Base-by-base conservation (phyloP, 768 basidiomycete genomes). In the Rhodotorula diobovata region DNA sequence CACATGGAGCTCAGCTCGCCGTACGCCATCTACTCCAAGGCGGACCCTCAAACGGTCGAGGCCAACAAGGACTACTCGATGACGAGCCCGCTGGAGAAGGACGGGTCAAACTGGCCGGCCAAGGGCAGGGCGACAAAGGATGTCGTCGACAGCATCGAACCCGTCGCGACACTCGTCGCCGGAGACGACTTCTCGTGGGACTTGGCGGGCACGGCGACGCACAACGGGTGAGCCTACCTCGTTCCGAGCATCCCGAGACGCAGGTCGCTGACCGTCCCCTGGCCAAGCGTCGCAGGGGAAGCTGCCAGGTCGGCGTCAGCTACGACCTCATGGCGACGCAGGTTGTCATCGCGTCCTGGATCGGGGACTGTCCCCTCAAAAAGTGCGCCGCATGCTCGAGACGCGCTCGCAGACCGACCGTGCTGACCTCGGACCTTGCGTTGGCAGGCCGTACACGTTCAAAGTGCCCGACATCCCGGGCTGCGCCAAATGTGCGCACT, bases 31-130 rank as follows among this genome's bases (percentile, higher is more conserved):
- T 59, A 59, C 32, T 62, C 60, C n/a, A 66, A 71, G 35, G 16
- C 1, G 8, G 50, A 66, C 61, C 61, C 57, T 12, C 65, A 66
- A 11, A 67, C 61, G 16, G 18, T 20, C 23, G 65, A 71, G 39
- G 39, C 64, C 14, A 50, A 66, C 55, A 71, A 56, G 54, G 70
- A 67, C 55, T 71, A 67, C 37, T 71, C 70, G 39, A 71, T 71
- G 70, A 71, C 70, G 10, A 2, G 48, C 0, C 70, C 70, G 10
- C 61, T 71, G 11, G 64, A 28, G 1, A n/a, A 41, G 6, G 59
- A 39, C 21, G 69, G 69, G 20, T n/a, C 55, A 0, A 32, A 71
- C 41, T 71, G n/a, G 14, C 70, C 70, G 0, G 70, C 70, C 1
- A 71, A 71, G 14, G 15, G 28, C 4, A 18, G 48, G 0, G 61